These are phyloP conservation scores for Leptographium lundbergii DNA, from an alignment of 2,329 filamentous ascomycete genomes.

Conservation along the genomic window DNA sequence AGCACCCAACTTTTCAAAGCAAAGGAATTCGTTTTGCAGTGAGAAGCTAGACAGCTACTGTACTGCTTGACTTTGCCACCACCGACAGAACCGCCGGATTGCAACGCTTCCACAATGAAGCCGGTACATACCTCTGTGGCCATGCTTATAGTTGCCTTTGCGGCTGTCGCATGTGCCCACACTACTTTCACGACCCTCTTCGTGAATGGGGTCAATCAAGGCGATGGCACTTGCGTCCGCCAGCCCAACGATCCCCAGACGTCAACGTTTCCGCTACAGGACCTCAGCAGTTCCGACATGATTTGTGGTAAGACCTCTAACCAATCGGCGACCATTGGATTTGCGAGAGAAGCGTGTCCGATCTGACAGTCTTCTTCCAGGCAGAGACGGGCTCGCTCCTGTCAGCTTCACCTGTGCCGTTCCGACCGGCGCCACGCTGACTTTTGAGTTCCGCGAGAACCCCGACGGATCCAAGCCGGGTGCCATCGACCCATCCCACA, in stretches of 20 bases:
- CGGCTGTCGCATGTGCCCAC: slow-evolving; percentile 35
- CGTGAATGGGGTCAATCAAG: slow-evolving; percentile 49
- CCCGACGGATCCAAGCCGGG: slow-evolving; percentile 41
- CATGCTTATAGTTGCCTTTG: slow-evolving; percentile 17
- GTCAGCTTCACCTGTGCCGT: slow-evolving; percentile 37
- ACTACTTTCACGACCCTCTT: slow-evolving; percentile 53
- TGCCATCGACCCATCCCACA: slow-evolving; percentile 46
- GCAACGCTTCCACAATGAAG: neutral
- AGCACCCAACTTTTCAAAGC: neutral
- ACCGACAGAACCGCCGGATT: neutral
- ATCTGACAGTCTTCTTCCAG: slow-evolving; percentile 18
- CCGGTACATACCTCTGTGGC: neutral
- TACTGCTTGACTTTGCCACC: neutral
- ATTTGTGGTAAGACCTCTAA: slow-evolving; percentile 48
- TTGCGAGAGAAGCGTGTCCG: neutral
- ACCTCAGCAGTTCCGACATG: slow-evolving; percentile 49
- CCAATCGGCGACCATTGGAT: neutral
- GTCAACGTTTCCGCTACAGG: slow-evolving; percentile 44
- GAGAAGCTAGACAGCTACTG: neutral
- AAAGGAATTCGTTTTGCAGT: no score
- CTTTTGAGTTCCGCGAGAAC: slow-evolving; percentile 53
- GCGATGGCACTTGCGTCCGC: slow-evolving; percentile 59
- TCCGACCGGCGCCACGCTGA: slow-evolving; percentile 41
- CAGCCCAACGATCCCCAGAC: slow-evolving; percentile 42
- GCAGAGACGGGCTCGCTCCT: slow-evolving; percentile 28